Conservation (phyloP, 2,329 filamentous ascomycete genomes). For the Trichophyton mentagrophytes region DNA sequence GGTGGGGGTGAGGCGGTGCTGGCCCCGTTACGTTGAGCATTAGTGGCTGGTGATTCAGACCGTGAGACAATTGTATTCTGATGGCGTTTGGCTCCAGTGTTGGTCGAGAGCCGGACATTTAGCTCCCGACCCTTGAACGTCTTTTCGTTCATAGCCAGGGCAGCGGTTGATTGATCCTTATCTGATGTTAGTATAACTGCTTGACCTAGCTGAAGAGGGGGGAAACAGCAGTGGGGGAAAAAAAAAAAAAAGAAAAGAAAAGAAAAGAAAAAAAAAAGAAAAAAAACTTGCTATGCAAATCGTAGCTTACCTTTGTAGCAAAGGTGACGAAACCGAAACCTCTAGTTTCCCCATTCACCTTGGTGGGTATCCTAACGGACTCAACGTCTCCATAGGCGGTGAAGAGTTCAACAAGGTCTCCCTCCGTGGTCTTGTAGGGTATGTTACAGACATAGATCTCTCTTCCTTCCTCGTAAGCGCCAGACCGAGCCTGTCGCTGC, state of each 20-base stretch:
- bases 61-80: constrained; percentile 33
- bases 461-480: constrained; percentile 71
- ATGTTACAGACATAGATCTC: constrained; percentile 70
- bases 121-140: constrained; percentile 57
- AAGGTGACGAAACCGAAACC: constrained; percentile 76
- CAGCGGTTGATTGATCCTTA: constrained; percentile 52
- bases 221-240: no score
- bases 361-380: constrained; percentile 56
- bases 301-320: constrained; percentile 42
- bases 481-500: constrained; percentile 64
- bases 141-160: constrained; percentile 56
- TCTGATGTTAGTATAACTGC: constrained; percentile 9
- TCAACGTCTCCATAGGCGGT: constrained; percentile 63
- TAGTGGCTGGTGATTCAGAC: constrained; percentile 23
- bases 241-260: background rate
- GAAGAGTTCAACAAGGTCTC: constrained; percentile 59
- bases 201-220: background rate
- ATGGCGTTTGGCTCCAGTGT: constrained; percentile 32
- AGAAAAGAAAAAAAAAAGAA: background rate
- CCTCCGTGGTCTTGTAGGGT: constrained; percentile 48
- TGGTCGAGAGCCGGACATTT: constrained; percentile 46
- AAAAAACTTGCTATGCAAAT: background rate
- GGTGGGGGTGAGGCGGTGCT: constrained; percentile 7
- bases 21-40: constrained; percentile 22
- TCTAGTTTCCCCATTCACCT: constrained; percentile 54